Conservation (phyloP, 257 asterid species). For the Rehmannia glutinosa region DNA sequence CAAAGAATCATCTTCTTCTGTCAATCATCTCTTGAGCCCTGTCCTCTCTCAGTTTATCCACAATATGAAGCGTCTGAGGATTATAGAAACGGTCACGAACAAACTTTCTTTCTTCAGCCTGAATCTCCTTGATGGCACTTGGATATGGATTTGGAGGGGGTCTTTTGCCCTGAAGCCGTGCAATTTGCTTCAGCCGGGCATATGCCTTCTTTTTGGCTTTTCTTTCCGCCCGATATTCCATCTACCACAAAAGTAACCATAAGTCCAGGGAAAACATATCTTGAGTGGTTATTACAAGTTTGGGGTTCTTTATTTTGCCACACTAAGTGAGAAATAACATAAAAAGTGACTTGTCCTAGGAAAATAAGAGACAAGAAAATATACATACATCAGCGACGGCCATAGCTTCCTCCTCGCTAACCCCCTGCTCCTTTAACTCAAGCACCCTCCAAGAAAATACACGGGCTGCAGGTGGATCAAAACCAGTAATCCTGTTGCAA, state of each 20-base stretch:
- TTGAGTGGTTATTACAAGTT: background rate
- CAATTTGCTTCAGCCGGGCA: constrained; percentile 62
- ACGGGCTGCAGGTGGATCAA: constrained; percentile 86
- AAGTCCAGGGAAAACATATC: background rate
- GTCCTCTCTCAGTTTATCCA: constrained; percentile 24
- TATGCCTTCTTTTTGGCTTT: constrained; percentile 59
- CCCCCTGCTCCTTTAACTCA: constrained; percentile 80
- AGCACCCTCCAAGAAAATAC: constrained; percentile 77
- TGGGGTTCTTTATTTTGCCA: background rate
- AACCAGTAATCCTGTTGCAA: constrained; percentile 54
- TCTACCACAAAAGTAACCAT: constrained; percentile 33
- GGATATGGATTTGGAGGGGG: constrained; percentile 83
- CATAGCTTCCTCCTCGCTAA: constrained; percentile 55
- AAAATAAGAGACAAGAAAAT: background rate
- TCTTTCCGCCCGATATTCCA: constrained; percentile 64
- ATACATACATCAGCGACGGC: constrained; percentile 72
- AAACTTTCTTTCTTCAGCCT: background rate
- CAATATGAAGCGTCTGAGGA: background rate
- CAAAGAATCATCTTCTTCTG: constrained; percentile 31
- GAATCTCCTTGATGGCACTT: constrained; percentile 61
- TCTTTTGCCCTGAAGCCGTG: constrained; percentile 60
- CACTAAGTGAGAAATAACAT: background rate
- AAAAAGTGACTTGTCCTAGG: background rate
- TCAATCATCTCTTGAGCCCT: constrained; percentile 36
- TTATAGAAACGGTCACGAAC: background rate